A percentile compares a stretch with the other conserved stretches of the same genome.
Conservation (phyloP, 2,329 filamentous ascomycete genomes). For the Neonectria ditissima region DNA sequence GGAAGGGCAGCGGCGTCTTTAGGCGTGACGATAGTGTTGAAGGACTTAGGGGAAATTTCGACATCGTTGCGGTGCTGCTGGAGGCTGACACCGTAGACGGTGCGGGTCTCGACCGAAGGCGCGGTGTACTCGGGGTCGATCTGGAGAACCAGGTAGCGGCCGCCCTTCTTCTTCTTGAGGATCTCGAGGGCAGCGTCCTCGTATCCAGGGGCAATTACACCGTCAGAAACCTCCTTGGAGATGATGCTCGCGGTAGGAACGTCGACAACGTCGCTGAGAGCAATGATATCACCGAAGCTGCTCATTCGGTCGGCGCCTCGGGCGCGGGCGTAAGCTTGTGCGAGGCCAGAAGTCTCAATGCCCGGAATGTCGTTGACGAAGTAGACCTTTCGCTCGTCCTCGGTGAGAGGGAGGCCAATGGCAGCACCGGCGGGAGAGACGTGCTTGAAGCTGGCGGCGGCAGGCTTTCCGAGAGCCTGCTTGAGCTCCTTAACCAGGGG, state of each 20-base stretch:
- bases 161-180: constrained; percentile 97
- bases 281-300: constrained; percentile 97
- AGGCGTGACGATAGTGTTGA: constrained; percentile 86
- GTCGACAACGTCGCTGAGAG: constrained; percentile 90
- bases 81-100: constrained; percentile 89
- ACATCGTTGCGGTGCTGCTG: constrained; percentile 94
- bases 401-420: constrained; percentile 87
- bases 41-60: constrained; percentile 85
- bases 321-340: constrained; percentile 95
- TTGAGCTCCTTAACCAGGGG: constrained; percentile 96
- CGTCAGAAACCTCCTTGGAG: constrained; percentile 96
- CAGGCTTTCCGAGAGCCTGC: constrained; percentile 85
- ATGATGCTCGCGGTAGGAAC: constrained; percentile 97
- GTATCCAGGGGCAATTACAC: constrained; percentile 92
- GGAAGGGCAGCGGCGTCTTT: constrained; percentile 80
- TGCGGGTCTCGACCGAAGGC: constrained; percentile 83
- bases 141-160: constrained; percentile 94
- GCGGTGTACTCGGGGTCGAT: constrained; percentile 92
- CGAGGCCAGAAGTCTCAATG: constrained; percentile 85
- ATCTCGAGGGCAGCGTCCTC: constrained; percentile 88
- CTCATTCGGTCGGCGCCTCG: constrained; percentile 98
- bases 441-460: constrained; percentile 98
- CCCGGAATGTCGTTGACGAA: constrained; percentile 97
- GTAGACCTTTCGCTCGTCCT: constrained; percentile 95
- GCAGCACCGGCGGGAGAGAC: constrained; percentile 97